Evolutionary conservation across 495 filamentous ascomycete species (phyloP), one percentile per base, ranked within the genome.

Genomic region (Penicillium chermesinum): DNA sequence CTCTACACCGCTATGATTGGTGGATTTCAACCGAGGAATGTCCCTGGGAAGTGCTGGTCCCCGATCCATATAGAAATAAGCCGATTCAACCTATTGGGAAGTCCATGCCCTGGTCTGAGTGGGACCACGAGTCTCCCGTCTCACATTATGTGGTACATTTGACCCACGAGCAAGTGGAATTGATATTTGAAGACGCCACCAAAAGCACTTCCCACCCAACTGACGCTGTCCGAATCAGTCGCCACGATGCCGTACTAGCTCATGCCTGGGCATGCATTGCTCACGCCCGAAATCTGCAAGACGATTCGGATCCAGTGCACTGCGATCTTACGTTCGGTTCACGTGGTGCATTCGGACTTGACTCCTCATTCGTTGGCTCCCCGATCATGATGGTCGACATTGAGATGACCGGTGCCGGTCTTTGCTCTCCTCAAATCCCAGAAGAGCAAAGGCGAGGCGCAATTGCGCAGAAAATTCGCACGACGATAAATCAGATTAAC

Each of bases 1-100:
- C 59, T 6, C 39, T 62, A 2, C 55, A 63, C 30, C 62, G 66
- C 1, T 67, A 62, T 33, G 63, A 66, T 49, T 69, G 66, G 66
- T 67, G 61, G 59, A 49, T 53, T 16, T 42, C 48, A 12, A 27
- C 46, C n/a, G 43, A 44, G 19, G 44, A 36, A 7, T 58, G 47
- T 44, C 38, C 48, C 16, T 45, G 48, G 44, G 5, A 41, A 13
- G 17, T 35, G 17, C 18, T 40, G 2, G 44, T 61, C n/a, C 52
- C 62, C 5, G 49, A 55, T 25, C 32, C 40, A 19, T 59, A 54
- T 32, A 53, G 35, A 30, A 17, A 27, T 15, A 40, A 60, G 37
- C 19, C 50, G 3, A 32, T 54, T 10, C 9, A 38, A 3, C 53
- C 56, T 1, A 40, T 45, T 2, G 55, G 58, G 8, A 53, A 48